These are phyloP conservation scores for Coprinellus aureogranulatus DNA, from an alignment of 768 basidiomycete species.

Conservation along the genomic window DNA sequence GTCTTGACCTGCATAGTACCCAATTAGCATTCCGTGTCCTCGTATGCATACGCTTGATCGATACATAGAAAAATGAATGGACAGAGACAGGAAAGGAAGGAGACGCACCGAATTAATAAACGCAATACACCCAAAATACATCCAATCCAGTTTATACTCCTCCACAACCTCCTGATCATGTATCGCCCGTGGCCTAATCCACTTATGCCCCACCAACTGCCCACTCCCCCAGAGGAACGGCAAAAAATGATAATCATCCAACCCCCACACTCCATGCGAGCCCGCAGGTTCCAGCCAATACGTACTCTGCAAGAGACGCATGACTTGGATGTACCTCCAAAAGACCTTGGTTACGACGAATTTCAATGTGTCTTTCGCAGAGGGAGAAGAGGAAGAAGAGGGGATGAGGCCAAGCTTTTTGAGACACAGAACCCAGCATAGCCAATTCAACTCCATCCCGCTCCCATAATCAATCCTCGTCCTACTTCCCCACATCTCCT, in stretches of 20 bases:
- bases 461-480: conserved; percentile 98
- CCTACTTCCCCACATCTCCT: conserved; percentile 88
- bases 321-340: conserved; percentile 85
- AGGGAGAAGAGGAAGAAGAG: conserved; percentile 24
- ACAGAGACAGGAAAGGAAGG: neutral
- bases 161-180: conserved; percentile 90
- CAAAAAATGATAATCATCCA: conserved; percentile 96
- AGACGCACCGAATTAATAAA: conserved; percentile 88
- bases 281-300: conserved; percentile 99
- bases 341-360: conserved; percentile 82
- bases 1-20: conserved; percentile 73
- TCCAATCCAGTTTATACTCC: conserved; percentile 89
- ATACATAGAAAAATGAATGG: neutral
- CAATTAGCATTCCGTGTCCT: no score
- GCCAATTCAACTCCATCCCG: conserved; percentile 97
- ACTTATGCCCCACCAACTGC: conserved; percentile 81
- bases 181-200: conserved; percentile 88
- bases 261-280: conserved; percentile 98
- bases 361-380: conserved; percentile 9
- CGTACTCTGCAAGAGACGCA: conserved; percentile 84
- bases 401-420: conserved; percentile 64
- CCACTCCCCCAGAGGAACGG: conserved; percentile 87
- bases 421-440: conserved; percentile 91
- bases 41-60: neutral
- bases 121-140: conserved; percentile 93